Base-by-base conservation (phyloP, 1,139 yeast genomes). In the Hemisphaericaspora xylofermentans region DNA sequence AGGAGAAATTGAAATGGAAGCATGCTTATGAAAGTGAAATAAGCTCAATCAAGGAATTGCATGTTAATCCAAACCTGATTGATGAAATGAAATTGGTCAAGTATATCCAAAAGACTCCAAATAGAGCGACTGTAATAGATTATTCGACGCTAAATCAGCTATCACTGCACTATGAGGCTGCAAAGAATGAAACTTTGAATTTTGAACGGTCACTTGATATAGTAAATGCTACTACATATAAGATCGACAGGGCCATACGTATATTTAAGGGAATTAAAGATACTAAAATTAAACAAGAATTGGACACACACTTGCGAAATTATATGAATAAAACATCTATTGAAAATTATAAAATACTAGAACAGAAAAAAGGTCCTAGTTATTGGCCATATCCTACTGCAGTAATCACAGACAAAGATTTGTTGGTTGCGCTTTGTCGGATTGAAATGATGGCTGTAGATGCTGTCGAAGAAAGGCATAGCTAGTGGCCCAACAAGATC, bases 1-100 rank as follows among this genome's bases (percentile, higher is more conserved):
- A 60, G 22, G 85, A 82, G 41, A 74, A 73, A 42, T 60, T 54
- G 8, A 68, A 68, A 36, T 82, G 88, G 86, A 60, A 62, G 33
- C 58, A 58, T 13, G 56, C 68, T 1, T 65, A 53, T 41, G 53
- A 51, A 6, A 45, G 53, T 13, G 48, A 64, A 13, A 46, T 60
- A 8, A 43, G 45, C 12, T 58, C 61, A 1, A 40, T 65, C 5
- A 43, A 51, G 18, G 44, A 48, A 18, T 40, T 59, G 18, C 33
- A 43, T 4, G 41, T 55, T 6, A 46, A 51, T 10, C 36, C 40
- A 2, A 46, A 39, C 3, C 27, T 44, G 12, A 40, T 33, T 13
- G 22, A 24, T 22, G 18, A 36, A 2, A 35, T 34, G 25, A 45
- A 39, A 2, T 43, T 60, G 25, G 38, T 33, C 10, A 45, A 40